Evolutionary conservation across 345 rosid genomes (phyloP), one percentile per base, ranked within the genome.

Genomic region (Hibiscus mutabilis): DNA sequence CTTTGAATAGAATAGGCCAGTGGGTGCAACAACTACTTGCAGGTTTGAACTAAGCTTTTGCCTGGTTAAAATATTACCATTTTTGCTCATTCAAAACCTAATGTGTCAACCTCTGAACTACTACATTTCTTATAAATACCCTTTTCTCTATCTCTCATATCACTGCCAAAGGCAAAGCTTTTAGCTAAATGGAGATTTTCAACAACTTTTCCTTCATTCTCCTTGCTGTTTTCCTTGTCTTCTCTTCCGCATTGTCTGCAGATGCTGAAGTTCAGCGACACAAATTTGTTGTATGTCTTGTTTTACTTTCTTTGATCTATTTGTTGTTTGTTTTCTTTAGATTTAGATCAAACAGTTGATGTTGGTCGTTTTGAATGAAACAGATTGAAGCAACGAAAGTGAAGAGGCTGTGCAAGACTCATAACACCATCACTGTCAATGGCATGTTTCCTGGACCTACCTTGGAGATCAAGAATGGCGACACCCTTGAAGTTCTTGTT

Each of bases 371-470:
- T 7, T 66, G 56, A 25, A 73, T 53, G 22, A 8, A 67, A 55
- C 75, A 93, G 96, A 72, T 93, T 64, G 96, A 91, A 84, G 89
- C 85, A 74, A 84, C 96, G 12, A 78, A 78, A 75, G 96, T 94
- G 86, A 88, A 91, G 90, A 94, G 97, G 90, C 89, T 94, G 80
- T 94, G 98, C 86, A 88, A 80, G 33, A 91, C 93, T 44, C 96
- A 88, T 73, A 82, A 84, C 22, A 53, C 74, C 18, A 89, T 94
- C 72, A 94, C 98, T 13, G 97, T 94, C 0, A 94, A 90, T 71
- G 98, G 97, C 60, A 87, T 90, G 91, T 82, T 80, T 19, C 98
- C 98, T 0, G 98, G 98, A 3, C 98, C 98, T 1, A 91, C 98
- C 22, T 40, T 94, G 59, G 96, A 91, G 77, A 77, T 84, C 37